These are phyloP conservation scores for Irineochytrium annulatum DNA, from an alignment of 192 early-diverging fungal species.

Conservation along the genomic window DNA sequence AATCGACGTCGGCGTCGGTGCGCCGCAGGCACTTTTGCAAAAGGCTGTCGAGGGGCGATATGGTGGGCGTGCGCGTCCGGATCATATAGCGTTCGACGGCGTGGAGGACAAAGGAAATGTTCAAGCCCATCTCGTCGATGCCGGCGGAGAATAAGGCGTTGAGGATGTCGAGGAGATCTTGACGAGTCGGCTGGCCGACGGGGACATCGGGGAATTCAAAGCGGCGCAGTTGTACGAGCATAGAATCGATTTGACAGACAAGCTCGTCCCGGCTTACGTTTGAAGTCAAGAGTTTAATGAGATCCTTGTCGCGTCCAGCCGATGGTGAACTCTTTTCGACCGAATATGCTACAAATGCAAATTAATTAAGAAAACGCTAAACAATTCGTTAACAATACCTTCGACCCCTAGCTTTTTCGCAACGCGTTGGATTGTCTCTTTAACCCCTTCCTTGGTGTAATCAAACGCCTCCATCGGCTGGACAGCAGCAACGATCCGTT, in stretches of 20 bases:
- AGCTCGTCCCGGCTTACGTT: neutral
- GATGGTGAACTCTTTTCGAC: too few relatives aligned
- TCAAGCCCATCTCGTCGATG: slow-evolving; percentile 12
- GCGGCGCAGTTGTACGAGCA: neutral
- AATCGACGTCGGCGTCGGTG: too few relatives aligned
- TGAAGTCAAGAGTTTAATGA: too few relatives aligned
- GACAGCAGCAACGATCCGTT: slow-evolving; percentile 3
- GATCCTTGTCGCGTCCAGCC: too few relatives aligned
- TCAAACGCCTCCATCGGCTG: slow-evolving; percentile 15
- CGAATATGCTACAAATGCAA: too few relatives aligned
- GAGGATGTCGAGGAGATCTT: slow-evolving; percentile 12
- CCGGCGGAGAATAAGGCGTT: slow-evolving; percentile 20
- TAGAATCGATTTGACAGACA: neutral
- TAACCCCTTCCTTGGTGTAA: slow-evolving; percentile 8
- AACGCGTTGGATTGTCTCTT: slow-evolving; percentile 1
- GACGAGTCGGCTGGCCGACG: neutral
- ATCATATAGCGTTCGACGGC: too few relatives aligned
- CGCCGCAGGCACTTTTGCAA: too few relatives aligned
- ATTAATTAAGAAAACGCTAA: too few relatives aligned
- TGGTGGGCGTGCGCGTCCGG: too few relatives aligned
- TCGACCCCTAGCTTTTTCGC: slow-evolving; percentile 8
- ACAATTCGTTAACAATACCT: too few relatives aligned
- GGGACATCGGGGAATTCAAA: neutral
- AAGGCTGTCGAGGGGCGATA: too few relatives aligned
- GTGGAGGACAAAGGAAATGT: slow-evolving; percentile 7